Percentiles rank a stretch among this genome's conserved stretches.
phyloP scores from a whole-genome alignment of 108 stramenopile genomes.

The Hondaea fermentalgiana region DNA sequence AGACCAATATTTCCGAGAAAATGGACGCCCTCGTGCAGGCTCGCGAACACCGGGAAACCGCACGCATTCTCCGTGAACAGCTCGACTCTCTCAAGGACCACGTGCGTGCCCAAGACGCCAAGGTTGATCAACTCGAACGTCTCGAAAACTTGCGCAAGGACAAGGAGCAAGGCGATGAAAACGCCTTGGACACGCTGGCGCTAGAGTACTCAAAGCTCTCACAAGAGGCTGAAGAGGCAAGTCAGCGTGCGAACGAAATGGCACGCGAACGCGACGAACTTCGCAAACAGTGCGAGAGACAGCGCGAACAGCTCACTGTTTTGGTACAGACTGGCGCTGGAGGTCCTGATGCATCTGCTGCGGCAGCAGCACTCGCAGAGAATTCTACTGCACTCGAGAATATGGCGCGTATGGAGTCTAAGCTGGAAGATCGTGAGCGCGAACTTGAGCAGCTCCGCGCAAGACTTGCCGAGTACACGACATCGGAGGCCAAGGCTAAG shows the following conservation, averaged over 20 bases:
- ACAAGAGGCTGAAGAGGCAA: neutral
- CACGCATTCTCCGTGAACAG: neutral
- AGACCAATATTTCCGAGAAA: neutral
- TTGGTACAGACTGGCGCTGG: neutral
- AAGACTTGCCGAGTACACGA: neutral
- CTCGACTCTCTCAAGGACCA: neutral
- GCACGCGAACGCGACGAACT: neutral
- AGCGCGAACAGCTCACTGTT: neutral
- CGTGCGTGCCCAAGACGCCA: neutral
- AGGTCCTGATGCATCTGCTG: neutral
- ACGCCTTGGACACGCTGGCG: neutral
- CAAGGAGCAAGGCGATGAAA: neutral
- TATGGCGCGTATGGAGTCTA: no score
- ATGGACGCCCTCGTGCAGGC: neutral
- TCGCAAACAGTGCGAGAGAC: neutral
- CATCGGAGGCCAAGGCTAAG: neutral
- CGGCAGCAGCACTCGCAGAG: no score
- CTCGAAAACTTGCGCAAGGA: neutral
- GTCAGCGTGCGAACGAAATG: neutral
- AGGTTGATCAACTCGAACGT: neutral
- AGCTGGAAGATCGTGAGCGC: no score
- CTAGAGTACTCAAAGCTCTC: conserved; percentile 16
- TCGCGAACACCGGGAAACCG: neutral
- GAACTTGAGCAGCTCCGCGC: neutral
- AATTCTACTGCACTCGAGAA: no score